phyloP scores from a whole-genome alignment of 768 basidiomycete genomes.

The Termitomyces bulborhizus region DNA sequence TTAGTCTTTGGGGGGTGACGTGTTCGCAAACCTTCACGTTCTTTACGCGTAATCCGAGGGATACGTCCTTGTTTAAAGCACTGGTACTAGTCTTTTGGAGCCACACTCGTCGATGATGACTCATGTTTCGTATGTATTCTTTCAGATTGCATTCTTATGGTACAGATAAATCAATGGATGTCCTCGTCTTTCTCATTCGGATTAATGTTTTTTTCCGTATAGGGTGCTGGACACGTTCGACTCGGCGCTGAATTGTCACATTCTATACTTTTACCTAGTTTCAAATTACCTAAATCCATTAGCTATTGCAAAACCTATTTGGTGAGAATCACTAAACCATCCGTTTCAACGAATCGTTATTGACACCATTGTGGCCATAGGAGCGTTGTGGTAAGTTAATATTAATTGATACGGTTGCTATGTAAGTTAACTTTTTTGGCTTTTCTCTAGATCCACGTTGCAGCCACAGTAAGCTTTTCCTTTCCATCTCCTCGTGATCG shows the following conservation, averaged over 20 bases:
- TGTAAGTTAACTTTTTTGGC: neutral
- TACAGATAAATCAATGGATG: slow-evolving; percentile 8
- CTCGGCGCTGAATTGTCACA: slow-evolving; percentile 43
- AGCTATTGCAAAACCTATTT: slow-evolving; percentile 38
- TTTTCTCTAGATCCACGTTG: slow-evolving; percentile 40
- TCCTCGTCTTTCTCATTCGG: neutral
- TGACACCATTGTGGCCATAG: slow-evolving; percentile 19
- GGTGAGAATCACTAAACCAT: slow-evolving; percentile 28
- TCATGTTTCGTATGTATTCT: neutral
- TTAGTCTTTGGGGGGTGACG: slow-evolving; percentile 55
- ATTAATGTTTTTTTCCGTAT: neutral
- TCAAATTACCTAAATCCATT: slow-evolving; percentile 43
- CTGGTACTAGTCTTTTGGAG: slow-evolving; percentile 22
- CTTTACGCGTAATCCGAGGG: slow-evolving; percentile 31
- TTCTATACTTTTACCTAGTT: slow-evolving; percentile 55
- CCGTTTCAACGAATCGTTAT: neutral
- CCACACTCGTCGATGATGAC: neutral
- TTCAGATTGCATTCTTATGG: slow-evolving; percentile 30
- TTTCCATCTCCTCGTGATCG: neutral
- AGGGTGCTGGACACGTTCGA: slow-evolving; percentile 56
- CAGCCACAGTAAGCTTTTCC: slow-evolving; percentile 38
- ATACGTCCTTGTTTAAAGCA: slow-evolving; percentile 27
- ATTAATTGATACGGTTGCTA: slow-evolving; percentile 11
- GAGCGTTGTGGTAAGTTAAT: slow-evolving; percentile 42
- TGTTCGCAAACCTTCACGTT: slow-evolving; percentile 50